phyloP scores from a whole-genome alignment of 371 early-diverging fungal genomes.

The Apophysomyces trapeziformis region DNA sequence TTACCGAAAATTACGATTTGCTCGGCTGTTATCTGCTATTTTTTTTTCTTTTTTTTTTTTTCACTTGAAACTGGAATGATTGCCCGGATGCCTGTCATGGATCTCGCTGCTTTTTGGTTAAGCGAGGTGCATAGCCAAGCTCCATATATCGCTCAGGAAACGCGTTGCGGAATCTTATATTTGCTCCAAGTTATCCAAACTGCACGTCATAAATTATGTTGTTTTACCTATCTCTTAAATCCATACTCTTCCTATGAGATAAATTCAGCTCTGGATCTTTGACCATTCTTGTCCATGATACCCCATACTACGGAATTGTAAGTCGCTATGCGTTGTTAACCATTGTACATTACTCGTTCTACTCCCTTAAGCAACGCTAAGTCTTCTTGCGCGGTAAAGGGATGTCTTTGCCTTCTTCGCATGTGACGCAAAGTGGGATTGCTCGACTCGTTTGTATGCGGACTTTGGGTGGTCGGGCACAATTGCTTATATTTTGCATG shows the following conservation, averaged over 20 bases:
- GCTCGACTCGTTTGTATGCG: neutral
- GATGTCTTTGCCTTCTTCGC: conserved; percentile 13
- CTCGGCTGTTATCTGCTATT: too few relatives aligned
- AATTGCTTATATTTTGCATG: conserved; percentile 19
- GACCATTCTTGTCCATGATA: conserved; percentile 20
- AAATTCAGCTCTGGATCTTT: conserved; percentile 20
- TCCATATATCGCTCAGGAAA: conserved; percentile 11
- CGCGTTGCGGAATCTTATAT: conserved; percentile 12
- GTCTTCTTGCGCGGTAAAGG: conserved; percentile 19
- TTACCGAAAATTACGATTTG: too few relatives aligned
- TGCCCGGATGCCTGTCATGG: neutral
- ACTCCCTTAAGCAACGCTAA: conserved; percentile 16
- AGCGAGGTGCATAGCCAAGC: conserved; percentile 11
- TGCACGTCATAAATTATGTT: neutral
- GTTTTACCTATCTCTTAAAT: conserved; percentile 17
- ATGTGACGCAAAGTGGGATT: neutral
- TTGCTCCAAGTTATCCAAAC: too few relatives aligned
- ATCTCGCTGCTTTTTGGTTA: neutral
- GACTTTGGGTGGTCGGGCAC: conserved; percentile 13
- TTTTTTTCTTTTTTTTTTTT: too few relatives aligned
- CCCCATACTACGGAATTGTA: conserved; percentile 14
- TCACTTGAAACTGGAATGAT: too few relatives aligned
- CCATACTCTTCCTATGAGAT: conserved; percentile 16
- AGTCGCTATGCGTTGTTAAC: neutral
- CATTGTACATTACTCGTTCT: conserved; percentile 6